Evolutionary conservation across 2,329 filamentous ascomycete genomes (phyloP).

Genomic region (Fusarium sp.): DNA sequence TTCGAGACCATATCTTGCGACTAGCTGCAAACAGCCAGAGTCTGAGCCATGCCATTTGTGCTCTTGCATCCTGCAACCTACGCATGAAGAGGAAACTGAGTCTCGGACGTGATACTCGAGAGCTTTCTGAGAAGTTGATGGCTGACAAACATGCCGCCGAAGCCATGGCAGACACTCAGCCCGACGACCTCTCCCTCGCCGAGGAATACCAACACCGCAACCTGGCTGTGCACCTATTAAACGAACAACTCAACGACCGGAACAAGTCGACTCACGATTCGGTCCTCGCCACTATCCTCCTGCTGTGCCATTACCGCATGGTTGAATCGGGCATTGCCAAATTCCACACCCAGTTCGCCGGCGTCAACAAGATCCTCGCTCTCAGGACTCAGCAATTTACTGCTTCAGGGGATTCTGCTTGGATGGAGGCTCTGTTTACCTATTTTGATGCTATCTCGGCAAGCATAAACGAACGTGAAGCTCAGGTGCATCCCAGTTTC

Average conservation of each 20-base stretch:
- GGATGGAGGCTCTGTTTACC: conserved; percentile 94
- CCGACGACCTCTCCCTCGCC: conserved; percentile 77
- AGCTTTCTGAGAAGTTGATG: conserved; percentile 65
- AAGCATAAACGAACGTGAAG: conserved; percentile 91
- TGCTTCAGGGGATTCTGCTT: conserved; percentile 79
- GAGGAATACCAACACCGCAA: conserved; percentile 89
- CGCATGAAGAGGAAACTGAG: conserved; percentile 84
- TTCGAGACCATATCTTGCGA: conserved; percentile 84
- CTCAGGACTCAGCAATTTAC: conserved; percentile 71
- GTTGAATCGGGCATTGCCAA: conserved; percentile 94
- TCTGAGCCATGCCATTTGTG: conserved; percentile 93
- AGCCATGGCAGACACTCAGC: conserved; percentile 62
- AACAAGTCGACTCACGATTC: conserved; percentile 85
- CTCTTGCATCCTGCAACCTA: conserved; percentile 89
- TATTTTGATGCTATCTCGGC: conserved; percentile 96
- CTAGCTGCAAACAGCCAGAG: conserved; percentile 85
- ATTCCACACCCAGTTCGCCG: conserved; percentile 93
- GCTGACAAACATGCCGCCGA: conserved; percentile 64
- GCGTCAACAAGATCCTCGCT: conserved; percentile 90
- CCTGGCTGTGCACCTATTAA: conserved; percentile 85
- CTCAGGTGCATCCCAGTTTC: conserved; percentile 80
- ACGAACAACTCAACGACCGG: conserved; percentile 85
- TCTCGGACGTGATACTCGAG: conserved; percentile 70
- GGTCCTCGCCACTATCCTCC: conserved; percentile 87
- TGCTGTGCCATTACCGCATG: conserved; percentile 93